A percentile compares a stretch with the other conserved stretches of the same genome.
phyloP scores from a whole-genome alignment of 2,329 filamentous ascomycete genomes.

The Monilinia laxa region DNA sequence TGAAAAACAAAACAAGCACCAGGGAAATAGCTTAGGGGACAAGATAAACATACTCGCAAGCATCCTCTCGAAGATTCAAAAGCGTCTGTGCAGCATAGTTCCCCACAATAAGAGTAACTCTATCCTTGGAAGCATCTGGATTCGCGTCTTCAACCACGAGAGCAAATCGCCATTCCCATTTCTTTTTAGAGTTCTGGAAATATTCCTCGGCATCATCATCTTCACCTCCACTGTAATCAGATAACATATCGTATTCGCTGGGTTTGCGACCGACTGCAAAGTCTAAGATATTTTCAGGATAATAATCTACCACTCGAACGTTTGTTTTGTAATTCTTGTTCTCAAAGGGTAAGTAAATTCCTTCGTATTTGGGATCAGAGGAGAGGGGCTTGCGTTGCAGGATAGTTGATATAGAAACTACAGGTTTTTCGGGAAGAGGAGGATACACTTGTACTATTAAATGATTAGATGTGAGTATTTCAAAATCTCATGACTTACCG shows the following conservation, averaged over 20 bases:
- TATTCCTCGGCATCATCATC: conserved; percentile 36
- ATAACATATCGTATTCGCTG: conserved; percentile 52
- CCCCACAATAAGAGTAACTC: conserved; percentile 68
- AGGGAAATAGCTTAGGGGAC: too few species aligned
- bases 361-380: conserved; percentile 31
- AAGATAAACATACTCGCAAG: conserved; percentile 50
- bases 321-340: conserved; percentile 68
- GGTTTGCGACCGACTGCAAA: conserved; percentile 58
- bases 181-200: conserved; percentile 26
- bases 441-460: not conserved
- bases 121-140: conserved; percentile 43
- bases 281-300: conserved; percentile 66
- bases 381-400: conserved; percentile 13
- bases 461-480: conserved; percentile 9
- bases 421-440: not conserved
- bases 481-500: conserved; percentile 39
- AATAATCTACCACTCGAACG: conserved; percentile 81
- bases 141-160: conserved; percentile 72
- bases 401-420: conserved; percentile 13
- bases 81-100: conserved; percentile 57
- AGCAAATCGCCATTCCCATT: conserved; percentile 83
- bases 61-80: conserved; percentile 49
- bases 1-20: not conserved
- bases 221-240: conserved; percentile 42
- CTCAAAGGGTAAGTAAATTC: conserved; percentile 62